Evolutionary conservation across 148 eudicot species (phyloP), one percentile per base, ranked within the genome.

Genomic region (Chenopodium quinoa): DNA sequence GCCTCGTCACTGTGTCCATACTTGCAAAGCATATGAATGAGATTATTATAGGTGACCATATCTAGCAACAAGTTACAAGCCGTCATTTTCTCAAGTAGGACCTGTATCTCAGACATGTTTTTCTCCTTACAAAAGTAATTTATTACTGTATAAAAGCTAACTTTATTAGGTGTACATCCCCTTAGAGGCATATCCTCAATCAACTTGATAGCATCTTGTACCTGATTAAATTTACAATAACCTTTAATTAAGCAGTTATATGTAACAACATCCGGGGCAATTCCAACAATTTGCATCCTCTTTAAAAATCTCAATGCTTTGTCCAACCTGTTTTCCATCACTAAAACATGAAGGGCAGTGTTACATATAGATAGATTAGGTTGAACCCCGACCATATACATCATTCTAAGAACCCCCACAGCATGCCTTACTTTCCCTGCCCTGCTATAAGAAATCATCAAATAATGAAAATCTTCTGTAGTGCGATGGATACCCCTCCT

Each of bases 391-490:
- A 83, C 76, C 77, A 69, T 84, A 46, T 80, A 83, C 86, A 84
- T 84, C 34, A 62, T 75, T 31, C 69, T 81, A 48, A 79, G 83
- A 75, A 80, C 83, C 69, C 83, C 78, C 34, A 84, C 29, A 1
- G 83, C 83, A 76, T 84, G 66, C 34, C 80, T 75, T 48, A 84
- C 19, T 48, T 65, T 84, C 29, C 83, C 86, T 1, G 71, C 86
- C 80, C 86, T 80, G 68, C 80, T 84, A 62, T 84, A 84, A 69
- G 86, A 84, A 71, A 69, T 73, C 86, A 84, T 84, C 80, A 84
- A 75, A 75, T 73, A 80, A 20, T 77, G 46, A 75, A 80, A 84
- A 80, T 31, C 72, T 77, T 84, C 86, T 16, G 75, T 56, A n/a
- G 71, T 75, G 19, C 83, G 69, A 71, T 47, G 6, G 23, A 84